A percentile compares a stretch with the other conserved stretches of the same genome.
phyloP scores from a whole-genome alignment of 2,329 filamentous ascomycete genomes.

The Albophoma yamanashiensis region DNA sequence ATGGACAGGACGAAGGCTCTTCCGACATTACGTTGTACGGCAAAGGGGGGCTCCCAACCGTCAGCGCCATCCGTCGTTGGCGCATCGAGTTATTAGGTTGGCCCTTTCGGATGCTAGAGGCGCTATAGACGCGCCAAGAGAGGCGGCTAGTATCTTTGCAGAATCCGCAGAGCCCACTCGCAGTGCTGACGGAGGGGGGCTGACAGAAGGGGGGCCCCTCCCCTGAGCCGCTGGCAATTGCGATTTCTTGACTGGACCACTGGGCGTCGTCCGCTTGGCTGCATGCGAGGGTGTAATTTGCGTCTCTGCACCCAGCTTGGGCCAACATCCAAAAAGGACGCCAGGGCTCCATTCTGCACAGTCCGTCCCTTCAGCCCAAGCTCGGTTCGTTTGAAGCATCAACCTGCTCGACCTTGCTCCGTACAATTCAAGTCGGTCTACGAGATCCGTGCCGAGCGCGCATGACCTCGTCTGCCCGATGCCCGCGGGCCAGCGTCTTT shows the following conservation, averaged over 20 bases:
- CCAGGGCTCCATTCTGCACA: not conserved
- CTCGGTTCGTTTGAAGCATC: not conserved
- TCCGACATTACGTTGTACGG: too few relatives aligned
- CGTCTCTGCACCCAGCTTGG: not conserved
- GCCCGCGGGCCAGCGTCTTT: too few relatives aligned
- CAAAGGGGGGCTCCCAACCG: not conserved
- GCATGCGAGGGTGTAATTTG: not conserved
- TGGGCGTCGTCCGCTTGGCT: not conserved
- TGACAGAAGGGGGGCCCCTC: too few relatives aligned
- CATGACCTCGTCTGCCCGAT: not conserved
- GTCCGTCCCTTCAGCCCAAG: not conserved
- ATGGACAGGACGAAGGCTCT: too few relatives aligned
- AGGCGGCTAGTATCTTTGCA: not conserved
- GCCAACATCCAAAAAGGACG: not conserved
- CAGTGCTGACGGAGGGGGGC: too few relatives aligned
- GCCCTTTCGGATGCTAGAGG: not conserved
- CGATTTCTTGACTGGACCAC: not conserved
- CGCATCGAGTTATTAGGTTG: too few relatives aligned
- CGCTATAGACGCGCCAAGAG: not conserved
- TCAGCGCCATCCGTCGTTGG: not conserved
- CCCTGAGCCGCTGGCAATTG: not conserved
- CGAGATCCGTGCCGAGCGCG: too few relatives aligned
- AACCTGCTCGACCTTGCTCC: not conserved
- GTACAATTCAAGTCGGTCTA: too few relatives aligned
- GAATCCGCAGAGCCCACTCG: not conserved